These are phyloP conservation scores for Leptographium radiaticola DNA, from an alignment of 2,329 filamentous ascomycete genomes.

Conservation along the genomic window DNA sequence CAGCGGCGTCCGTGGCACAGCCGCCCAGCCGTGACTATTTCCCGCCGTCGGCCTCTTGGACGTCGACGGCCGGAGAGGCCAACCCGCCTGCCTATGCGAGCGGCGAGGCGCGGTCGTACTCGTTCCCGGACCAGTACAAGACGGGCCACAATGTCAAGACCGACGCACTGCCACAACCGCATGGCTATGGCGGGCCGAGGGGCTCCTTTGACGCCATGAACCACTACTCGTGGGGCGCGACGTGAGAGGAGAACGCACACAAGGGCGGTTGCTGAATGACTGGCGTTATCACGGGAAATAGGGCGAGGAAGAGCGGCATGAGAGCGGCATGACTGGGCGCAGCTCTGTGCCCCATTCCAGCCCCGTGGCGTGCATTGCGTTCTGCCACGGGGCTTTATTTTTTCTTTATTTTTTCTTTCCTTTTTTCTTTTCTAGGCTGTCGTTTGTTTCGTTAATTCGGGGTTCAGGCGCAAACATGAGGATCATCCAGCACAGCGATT, in stretches of 20 bases:
- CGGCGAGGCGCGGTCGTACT: conserved; percentile 32
- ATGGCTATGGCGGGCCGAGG: conserved; percentile 25
- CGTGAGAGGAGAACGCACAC: conserved; percentile 8
- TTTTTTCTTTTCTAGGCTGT: conserved; percentile 1
- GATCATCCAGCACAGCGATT: conserved; percentile 13
- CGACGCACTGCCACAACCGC: conserved; percentile 24
- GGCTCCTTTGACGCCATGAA: conserved; percentile 36
- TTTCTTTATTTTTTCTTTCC: neutral
- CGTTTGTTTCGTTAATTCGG: neutral
- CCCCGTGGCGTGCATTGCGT: neutral
- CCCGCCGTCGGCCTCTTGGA: conserved; percentile 37
- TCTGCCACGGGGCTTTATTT: neutral
- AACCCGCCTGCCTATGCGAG: conserved; percentile 31
- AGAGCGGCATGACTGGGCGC: neutral
- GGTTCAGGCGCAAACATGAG: conserved; percentile 8
- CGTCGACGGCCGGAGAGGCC: conserved; percentile 34
- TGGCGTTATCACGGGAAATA: neutral
- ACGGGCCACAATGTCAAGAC: conserved; percentile 20
- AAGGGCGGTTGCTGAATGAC: neutral
- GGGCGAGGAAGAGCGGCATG: neutral
- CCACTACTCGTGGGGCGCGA: conserved; percentile 46
- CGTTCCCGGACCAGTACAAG: conserved; percentile 37
- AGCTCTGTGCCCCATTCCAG: neutral
- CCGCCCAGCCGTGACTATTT: conserved; percentile 37
- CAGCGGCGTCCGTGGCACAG: conserved; percentile 12